phyloP scores from a whole-genome alignment of 2,329 filamentous ascomycete species.

The Albophoma yamanashiensis region DNA sequence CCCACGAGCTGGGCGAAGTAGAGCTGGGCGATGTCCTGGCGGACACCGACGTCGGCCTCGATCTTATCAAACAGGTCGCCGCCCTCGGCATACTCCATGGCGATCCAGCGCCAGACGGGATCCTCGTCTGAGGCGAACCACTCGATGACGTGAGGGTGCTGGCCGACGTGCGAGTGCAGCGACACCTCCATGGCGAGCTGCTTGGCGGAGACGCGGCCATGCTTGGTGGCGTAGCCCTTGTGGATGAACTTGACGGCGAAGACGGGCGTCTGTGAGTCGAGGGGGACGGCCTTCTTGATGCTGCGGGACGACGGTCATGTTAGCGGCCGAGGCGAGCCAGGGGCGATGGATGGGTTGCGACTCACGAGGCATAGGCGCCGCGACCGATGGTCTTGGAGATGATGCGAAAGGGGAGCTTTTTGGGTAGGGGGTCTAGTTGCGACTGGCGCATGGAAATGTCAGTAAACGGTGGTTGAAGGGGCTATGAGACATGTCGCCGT shows the following conservation, averaged over 20 bases:
- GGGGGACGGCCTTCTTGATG: constrained; percentile 85
- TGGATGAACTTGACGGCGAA: constrained; percentile 99
- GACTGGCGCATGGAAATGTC: constrained; percentile 49
- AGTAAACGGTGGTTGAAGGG: not conserved
- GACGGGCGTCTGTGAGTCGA: constrained; percentile 57
- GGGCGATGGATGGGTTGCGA: constrained; percentile 5
- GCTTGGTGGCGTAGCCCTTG: constrained; percentile 83
- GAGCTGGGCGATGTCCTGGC: constrained; percentile 87
- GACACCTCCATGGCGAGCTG: constrained; percentile 89
- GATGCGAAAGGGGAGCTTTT: constrained; percentile 81
- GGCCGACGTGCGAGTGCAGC: constrained; percentile 77
- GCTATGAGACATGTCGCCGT: not conserved
- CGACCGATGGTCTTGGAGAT: constrained; percentile 94
- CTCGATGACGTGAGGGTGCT: constrained; percentile 87
- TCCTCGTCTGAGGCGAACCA: constrained; percentile 88
- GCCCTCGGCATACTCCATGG: constrained; percentile 92
- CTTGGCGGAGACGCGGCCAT: constrained; percentile 79
- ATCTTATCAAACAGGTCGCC: constrained; percentile 99
- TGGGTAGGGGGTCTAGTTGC: constrained; percentile 78
- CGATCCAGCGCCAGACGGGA: constrained; percentile 85
- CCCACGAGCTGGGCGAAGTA: constrained; percentile 90
- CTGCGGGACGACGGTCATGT: constrained; percentile 31
- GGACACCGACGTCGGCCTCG: constrained; percentile 91
- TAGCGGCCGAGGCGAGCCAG: not conserved
- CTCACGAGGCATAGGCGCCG: constrained; percentile 92